These are phyloP conservation scores for Agrostemma githago DNA, from an alignment of 148 eudicot species.

Conservation along the genomic window DNA sequence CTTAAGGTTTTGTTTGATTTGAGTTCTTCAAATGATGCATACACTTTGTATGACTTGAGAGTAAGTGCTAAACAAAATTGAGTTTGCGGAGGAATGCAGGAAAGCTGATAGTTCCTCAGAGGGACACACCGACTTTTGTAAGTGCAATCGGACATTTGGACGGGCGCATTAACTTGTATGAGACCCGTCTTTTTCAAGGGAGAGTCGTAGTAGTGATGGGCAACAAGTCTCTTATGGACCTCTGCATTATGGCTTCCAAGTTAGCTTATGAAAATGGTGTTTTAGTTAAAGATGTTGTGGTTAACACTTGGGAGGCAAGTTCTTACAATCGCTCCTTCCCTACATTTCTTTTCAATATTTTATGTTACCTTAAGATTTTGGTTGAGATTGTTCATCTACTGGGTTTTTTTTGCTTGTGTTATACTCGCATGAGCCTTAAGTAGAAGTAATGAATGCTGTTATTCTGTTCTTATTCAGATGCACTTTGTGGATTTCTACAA, in stretches of 20 bases:
- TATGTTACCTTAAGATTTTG: too few relatives aligned
- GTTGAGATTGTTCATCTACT: too few relatives aligned
- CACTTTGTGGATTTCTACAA: constrained; percentile 58
- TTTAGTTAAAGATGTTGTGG: constrained; percentile 35
- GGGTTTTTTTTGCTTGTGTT: too few relatives aligned
- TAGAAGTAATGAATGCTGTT: not conserved
- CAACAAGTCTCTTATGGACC: constrained; percentile 52
- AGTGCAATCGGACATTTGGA: constrained; percentile 80
- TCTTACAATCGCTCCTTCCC: not conserved
- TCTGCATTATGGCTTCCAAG: constrained; percentile 66
- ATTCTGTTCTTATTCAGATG: constrained; percentile 43
- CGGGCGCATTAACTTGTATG: constrained; percentile 49
- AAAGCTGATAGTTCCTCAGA: constrained; percentile 54
- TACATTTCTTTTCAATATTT: too few relatives aligned
- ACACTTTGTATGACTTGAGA: constrained; percentile 24
- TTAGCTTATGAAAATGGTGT: constrained; percentile 56
- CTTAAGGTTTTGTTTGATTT: too few relatives aligned
- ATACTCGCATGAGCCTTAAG: too few relatives aligned
- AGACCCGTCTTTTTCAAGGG: constrained; percentile 22
- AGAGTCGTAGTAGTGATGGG: constrained; percentile 1
- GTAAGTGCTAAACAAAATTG: not conserved
- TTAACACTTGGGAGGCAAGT: constrained; percentile 54
- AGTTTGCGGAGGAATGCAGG: constrained; percentile 33
- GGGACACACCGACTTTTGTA: constrained; percentile 62
- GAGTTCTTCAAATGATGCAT: too few relatives aligned